Evolutionary conservation across 2,329 filamentous ascomycete species (phyloP), one percentile per base, ranked within the genome.

Genomic region (Boeremia lycopersici): DNA sequence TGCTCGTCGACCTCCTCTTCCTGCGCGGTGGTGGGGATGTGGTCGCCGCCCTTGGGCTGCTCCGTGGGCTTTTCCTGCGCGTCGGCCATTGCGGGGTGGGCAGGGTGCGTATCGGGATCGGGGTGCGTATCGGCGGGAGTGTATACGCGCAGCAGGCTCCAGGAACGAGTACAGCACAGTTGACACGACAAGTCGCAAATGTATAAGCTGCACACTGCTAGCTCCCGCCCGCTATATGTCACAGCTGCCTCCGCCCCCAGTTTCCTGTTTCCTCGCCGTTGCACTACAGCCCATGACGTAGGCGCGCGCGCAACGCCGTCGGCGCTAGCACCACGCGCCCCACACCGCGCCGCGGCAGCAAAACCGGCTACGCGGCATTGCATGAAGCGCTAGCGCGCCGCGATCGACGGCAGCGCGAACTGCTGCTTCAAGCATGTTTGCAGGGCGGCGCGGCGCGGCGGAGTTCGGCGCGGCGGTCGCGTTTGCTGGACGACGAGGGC

Each of bases 21-120:
- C 34, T 63, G 36, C 23, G 45, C 36, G 12, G 51, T 38, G 6
- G 59, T 60, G 39, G 68, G 71, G 58, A 73, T 70, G 66, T 73
- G 69, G 17, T 66, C 59, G 46, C 59, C 44, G 40, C 61, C 56
- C 52, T 68, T 55, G 43, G 48, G 50, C 47, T 61, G 63, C 46
- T 59, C 48, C 15, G 48, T 25, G 15, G 50, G 41, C 41, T 63
- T 44, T 29, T 58, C 44, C 13, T 62, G 41, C 15, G 60, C 51
- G 43, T 58, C 42, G 31, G 61, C 46, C 61, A 64, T 64, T 12
- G 11, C 13, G 6, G 5, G n/a, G 13, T 26, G 17, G 9, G n/a
- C 3, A 2, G 15, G 7, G 19, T 23, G 19, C 19, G 19, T 23
- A 23, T 23, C 19, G 19, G 19, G n/a, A n/a, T 26, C 3, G 2